Conservation (phyloP, 208 protist species). For the Acanthamoeba castellanii region DNA sequence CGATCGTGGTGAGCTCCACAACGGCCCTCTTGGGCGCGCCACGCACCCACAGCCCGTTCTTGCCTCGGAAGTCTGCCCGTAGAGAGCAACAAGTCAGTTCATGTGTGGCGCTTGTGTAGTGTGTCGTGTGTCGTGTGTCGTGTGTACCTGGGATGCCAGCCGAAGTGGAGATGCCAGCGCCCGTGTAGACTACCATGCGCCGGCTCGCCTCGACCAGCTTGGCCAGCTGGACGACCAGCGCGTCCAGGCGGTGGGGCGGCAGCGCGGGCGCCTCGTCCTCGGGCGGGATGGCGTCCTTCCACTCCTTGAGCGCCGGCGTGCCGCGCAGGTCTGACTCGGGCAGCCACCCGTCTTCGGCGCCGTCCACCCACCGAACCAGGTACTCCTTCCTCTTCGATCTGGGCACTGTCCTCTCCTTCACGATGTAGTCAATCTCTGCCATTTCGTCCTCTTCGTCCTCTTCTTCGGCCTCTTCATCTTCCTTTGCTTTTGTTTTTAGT, state of each 20-base stretch:
- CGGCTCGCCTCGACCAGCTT: background rate
- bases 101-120: too few species aligned
- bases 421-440: background rate
- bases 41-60: background rate
- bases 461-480: background rate
- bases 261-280: background rate
- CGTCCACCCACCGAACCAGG: background rate
- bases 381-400: background rate
- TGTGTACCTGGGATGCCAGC: background rate
- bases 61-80: background rate
- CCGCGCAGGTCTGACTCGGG: background rate
- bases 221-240: background rate
- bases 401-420: background rate
- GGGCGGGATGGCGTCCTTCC: conserved; percentile 4
- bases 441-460: background rate
- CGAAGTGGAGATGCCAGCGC: background rate
- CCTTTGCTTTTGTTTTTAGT: background rate
- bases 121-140: background rate
- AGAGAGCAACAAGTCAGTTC: background rate
- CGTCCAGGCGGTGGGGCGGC: background rate
- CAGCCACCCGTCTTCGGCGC: background rate
- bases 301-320: background rate
- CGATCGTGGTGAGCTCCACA: conserved; percentile 1
- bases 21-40: background rate
- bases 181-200: background rate